Base-by-base conservation (phyloP, 1,284 basidiomycete species). In the Irpex sp. region DNA sequence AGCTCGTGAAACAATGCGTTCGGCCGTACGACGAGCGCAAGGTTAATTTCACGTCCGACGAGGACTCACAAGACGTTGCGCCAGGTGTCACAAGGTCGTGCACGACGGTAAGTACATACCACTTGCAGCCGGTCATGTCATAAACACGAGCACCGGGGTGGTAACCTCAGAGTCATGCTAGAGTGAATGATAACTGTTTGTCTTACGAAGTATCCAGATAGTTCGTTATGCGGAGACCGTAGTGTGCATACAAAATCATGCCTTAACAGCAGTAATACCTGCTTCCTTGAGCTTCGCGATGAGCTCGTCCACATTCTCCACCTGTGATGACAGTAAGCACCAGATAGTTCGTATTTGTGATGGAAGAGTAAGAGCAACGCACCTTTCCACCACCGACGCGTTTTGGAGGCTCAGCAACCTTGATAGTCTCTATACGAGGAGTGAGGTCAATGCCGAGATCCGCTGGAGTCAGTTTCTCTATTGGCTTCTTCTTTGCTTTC, bases 401-500 rank as follows among this genome's bases (percentile, higher is more conserved):
- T 76, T 93, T 91, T 1, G 94, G 92, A 50, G 97, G 97, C 74
- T 98, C 95, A 7, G 86, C 78, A n/a, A 99, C 92, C 71, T 93
- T 94, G 71, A 98, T 71, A 0, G 89, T 95, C 80, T 98, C 94
- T 39, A 98, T 79, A 53, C 87, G 83, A 15, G 94, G 94, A 1
- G 86, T 83, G 51, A 91, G 81, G 74, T 95, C 91, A 46, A 96
- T 79, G n/a, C 89, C 89, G 13, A 98, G 88, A 70, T 97, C 94
- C 56, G 84, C 81, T 7, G 94, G 82, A 37, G 87, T 87, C 65
- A 95, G 71, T 73, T 94, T 96, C 78, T 96, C 90, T 58, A 98
- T 80, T 26, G 93, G 92, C 81, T 99, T 99, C 86, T 98, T 99
- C 85, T 98, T 99, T 26, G 97, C 97, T 80, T 97, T 97, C 94